These are phyloP conservation scores for Xylaria sp. DNA, from an alignment of 2,329 filamentous ascomycete genomes.

Conservation along the genomic window DNA sequence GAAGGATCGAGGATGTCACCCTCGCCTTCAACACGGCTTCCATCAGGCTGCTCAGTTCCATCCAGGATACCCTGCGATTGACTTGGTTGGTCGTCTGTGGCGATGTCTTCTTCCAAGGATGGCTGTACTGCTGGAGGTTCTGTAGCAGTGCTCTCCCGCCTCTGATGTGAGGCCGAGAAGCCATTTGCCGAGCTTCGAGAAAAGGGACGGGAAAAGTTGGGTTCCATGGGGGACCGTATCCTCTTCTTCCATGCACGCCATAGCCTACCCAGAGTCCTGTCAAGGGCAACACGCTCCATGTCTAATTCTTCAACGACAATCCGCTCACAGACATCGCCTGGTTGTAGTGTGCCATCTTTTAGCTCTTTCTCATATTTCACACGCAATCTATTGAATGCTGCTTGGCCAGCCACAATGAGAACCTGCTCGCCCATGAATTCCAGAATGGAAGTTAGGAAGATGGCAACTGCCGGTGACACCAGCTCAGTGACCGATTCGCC, in stretches of 20 bases:
- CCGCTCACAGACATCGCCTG: conserved; percentile 67
- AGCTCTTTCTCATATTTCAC: conserved; percentile 69
- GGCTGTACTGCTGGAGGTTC: conserved; percentile 56
- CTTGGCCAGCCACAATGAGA: conserved; percentile 86
- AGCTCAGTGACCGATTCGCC: conserved; percentile 71
- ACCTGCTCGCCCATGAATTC: conserved; percentile 95
- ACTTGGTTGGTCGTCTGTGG: conserved; percentile 43
- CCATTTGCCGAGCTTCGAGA: conserved; percentile 60
- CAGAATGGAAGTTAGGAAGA: conserved; percentile 93
- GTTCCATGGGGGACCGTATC: conserved; percentile 67
- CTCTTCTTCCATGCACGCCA: conserved; percentile 98
- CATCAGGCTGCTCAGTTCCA: conserved; percentile 8
- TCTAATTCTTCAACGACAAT: conserved; percentile 90
- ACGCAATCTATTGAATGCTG: conserved; percentile 76
- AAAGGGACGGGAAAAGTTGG: conserved; percentile 60
- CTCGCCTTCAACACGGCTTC: conserved; percentile 25
- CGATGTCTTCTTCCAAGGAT: conserved; percentile 34
- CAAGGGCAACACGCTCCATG: conserved; percentile 91
- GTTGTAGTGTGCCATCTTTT: conserved; percentile 60
- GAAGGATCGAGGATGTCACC: conserved; percentile 59
- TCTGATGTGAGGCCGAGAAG: conserved; percentile 49
- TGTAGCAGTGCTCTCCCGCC: conserved; percentile 54
- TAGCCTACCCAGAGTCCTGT: conserved; percentile 85
- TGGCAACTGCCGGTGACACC: conserved; percentile 90
- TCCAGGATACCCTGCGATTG: conserved; percentile 5